Conservation (phyloP, 495 filamentous ascomycete species). For the Glonium stellatum region DNA sequence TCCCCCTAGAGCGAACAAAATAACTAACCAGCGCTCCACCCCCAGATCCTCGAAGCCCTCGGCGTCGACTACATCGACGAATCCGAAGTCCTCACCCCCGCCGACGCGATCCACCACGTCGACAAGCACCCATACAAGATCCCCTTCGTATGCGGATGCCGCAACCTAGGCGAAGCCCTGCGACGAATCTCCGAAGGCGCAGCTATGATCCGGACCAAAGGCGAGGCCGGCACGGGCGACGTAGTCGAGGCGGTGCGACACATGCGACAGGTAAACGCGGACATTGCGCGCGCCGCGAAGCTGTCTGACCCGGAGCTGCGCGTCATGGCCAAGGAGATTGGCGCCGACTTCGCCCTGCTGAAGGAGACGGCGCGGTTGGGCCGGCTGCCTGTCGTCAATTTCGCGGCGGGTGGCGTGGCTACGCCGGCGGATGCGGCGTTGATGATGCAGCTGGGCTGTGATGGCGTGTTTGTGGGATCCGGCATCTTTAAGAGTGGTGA, state of each 20-base stretch:
- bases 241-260: constrained; percentile 95
- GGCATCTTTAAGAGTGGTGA: constrained; percentile 97
- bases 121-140: constrained; percentile 75
- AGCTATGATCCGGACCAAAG: constrained; percentile 98
- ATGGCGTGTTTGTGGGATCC: constrained; percentile 93
- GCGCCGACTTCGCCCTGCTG: constrained; percentile 65
- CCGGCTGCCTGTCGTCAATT: constrained; percentile 93
- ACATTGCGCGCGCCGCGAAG: constrained; percentile 66
- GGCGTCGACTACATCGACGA: constrained; percentile 98
- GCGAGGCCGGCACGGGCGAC: constrained; percentile 96
- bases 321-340: constrained; percentile 73
- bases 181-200: constrained; percentile 88
- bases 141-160: constrained; percentile 95
- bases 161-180: constrained; percentile 90
- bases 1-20: neutral
- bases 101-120: constrained; percentile 85
- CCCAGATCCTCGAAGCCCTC: constrained; percentile 82
- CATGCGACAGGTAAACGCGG: constrained; percentile 80
- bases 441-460: constrained; percentile 99
- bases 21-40: constrained; percentile 13
- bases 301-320: constrained; percentile 63
- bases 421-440: constrained; percentile 94
- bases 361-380: constrained; percentile 80
- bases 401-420: constrained; percentile 93
- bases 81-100: constrained; percentile 92